Conservation (phyloP, 2,329 filamentous ascomycete genomes). For the Sordariomycetes sp. region DNA sequence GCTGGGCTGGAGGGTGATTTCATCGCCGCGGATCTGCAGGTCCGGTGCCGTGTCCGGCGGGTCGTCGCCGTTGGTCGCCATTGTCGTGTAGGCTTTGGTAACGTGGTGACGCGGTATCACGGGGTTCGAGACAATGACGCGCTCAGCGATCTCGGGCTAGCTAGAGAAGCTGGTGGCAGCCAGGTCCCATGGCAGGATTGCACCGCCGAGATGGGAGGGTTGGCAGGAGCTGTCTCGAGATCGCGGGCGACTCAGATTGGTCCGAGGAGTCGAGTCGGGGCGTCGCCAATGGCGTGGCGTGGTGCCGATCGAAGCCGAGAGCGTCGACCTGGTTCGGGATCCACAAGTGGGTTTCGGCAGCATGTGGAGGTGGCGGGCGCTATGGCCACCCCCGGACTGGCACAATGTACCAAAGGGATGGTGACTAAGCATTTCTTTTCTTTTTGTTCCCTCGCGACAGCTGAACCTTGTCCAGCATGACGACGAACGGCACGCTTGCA, state of each 20-base stretch:
- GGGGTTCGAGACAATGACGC: neutral
- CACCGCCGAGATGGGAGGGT: neutral
- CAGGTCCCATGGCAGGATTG: neutral
- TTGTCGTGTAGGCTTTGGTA: neutral
- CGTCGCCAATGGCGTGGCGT: too few species aligned
- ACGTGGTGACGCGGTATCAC: too few species aligned
- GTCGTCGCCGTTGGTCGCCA: slow-evolving; percentile 2
- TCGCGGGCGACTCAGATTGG: neutral
- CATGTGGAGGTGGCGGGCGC: neutral
- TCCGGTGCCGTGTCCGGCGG: slow-evolving; percentile 45
- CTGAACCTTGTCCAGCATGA: neutral
- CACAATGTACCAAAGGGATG: too few species aligned
- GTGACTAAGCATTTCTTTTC: too few species aligned
- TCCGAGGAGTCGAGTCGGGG: neutral
- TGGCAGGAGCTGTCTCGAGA: neutral
- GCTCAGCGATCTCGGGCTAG: neutral
- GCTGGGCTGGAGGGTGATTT: slow-evolving; percentile 62
- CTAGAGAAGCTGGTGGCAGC: neutral
- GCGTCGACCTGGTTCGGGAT: neutral
- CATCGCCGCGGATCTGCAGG: slow-evolving; percentile 61
- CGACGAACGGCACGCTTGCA: too few species aligned
- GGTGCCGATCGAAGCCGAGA: neutral
- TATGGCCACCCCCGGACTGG: neutral
- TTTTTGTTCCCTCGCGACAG: neutral
- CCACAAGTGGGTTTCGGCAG: neutral